A percentile compares a stretch with the other conserved stretches of the same genome.
phyloP scores from a whole-genome alignment of 106 monocot genomes.

The Acanthochlamys bracteata region DNA sequence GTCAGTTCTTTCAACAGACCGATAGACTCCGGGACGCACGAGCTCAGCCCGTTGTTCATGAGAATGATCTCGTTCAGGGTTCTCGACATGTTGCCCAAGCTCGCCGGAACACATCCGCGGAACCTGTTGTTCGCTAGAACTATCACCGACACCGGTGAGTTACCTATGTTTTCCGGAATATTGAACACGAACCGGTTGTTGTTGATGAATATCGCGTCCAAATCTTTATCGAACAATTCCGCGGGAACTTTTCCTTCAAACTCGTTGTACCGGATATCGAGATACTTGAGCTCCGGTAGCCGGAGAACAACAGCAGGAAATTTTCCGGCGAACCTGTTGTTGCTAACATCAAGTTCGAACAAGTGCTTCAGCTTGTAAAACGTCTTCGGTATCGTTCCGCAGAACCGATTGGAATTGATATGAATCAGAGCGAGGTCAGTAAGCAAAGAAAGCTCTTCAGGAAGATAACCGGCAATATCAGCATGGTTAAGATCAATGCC shows the following conservation, averaged over 20 bases:
- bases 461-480: constrained; percentile 80
- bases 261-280: constrained; percentile 77
- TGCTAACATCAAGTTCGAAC: constrained; percentile 71
- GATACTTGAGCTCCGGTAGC: constrained; percentile 40
- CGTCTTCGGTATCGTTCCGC: constrained; percentile 47
- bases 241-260: constrained; percentile 53
- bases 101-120: constrained; percentile 74
- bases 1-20: constrained; percentile 48
- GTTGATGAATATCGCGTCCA: constrained; percentile 61
- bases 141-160: constrained; percentile 74
- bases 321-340: constrained; percentile 74
- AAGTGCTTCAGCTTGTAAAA: constrained; percentile 32
- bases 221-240: constrained; percentile 31
- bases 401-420: constrained; percentile 86
- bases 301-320: constrained; percentile 61
- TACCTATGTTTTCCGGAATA: constrained; percentile 62
- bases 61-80: constrained; percentile 74
- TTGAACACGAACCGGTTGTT: constrained; percentile 48
- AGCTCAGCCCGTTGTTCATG: constrained; percentile 58
- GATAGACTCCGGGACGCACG: constrained; percentile 57
- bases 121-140: constrained; percentile 84
- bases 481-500: constrained; percentile 86
- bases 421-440: constrained; percentile 66
- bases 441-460: constrained; percentile 64
- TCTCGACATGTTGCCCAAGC: constrained; percentile 69